Base-by-base conservation (phyloP, 2,329 filamentous ascomycete genomes). In the Chaetoscypha palmicola region DNA sequence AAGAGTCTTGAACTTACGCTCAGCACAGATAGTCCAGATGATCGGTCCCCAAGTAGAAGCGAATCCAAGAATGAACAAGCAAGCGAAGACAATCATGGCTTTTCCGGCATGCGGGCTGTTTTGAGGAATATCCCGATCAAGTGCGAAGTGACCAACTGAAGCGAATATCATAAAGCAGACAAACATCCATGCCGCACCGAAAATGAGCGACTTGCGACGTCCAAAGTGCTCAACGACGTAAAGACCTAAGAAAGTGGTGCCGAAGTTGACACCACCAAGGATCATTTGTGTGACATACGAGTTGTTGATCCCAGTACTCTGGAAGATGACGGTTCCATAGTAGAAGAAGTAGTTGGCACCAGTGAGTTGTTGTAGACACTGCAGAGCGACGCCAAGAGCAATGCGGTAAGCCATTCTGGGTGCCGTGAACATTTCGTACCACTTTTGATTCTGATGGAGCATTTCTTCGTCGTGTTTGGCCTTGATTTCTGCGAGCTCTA, bases 391-490 rank as follows among this genome's bases (percentile, higher is more conserved):
- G 7, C 81, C 82, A 2, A 86, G 68, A 1, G 77, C 28, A 0
- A 79, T 81, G 28, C 82, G 73, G 59, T 84, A 83, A 9, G 73
- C 59, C 62, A 82, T 68, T 57, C 71, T 81, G 24, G 75, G 75
- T 19, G 33, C 33, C 2, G 62, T 74, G 59, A 84, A 83, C 60
- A 81, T 79, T 53, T 81, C 77, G 34, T 70, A 53, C 72, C 72
- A 77, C 2, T 68, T 65, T 5, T 71, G 40, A 10, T 49, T 35
- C 20, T 46, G n/a, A 58, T 81, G 80, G 41, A 84, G 63, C 55
- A 81, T 72, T 72, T 94, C 88, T 64, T 90, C 87, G 66, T 85
- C 83, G 66, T 90, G 58, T 43, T 74, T 69, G 50, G 68, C 66
- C 37, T 71, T 66, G 41, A 77, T 64, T 17, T 67, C 63, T 8